Percentiles rank a stretch among this genome's conserved stretches.
phyloP scores from a whole-genome alignment of 306 rosid genomes.

The Coriaria nepalensis region DNA sequence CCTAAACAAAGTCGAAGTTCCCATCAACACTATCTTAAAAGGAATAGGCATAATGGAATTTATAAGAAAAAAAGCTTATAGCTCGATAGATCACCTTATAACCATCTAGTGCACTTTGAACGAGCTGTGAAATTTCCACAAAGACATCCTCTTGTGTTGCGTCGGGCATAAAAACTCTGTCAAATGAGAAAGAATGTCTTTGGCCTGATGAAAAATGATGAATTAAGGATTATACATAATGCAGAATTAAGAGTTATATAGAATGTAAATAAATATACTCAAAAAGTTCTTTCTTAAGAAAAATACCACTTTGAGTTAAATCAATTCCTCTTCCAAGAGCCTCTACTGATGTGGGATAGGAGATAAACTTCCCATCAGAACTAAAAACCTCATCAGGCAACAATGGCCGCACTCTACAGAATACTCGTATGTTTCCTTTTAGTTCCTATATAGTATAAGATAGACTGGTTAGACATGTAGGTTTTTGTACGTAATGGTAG shows the following conservation, averaged over 20 bases:
- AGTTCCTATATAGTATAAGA: slow-evolving; percentile 47
- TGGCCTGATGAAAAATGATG: slow-evolving; percentile 41
- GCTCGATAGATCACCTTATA: slow-evolving; percentile 55
- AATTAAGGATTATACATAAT: neutral
- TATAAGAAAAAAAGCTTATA: neutral
- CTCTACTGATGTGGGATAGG: slow-evolving; percentile 84
- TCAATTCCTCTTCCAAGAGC: slow-evolving; percentile 79
- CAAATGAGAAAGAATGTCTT: slow-evolving; percentile 75
- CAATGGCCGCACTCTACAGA: slow-evolving; percentile 92
- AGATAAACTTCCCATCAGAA: slow-evolving; percentile 47
- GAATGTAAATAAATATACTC: neutral
- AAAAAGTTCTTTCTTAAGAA: slow-evolving; percentile 4
- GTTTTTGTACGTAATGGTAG: slow-evolving; percentile 6
- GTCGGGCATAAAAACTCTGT: slow-evolving; percentile 80
- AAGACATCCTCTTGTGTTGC: slow-evolving; percentile 73
- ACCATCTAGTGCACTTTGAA: slow-evolving; percentile 98
- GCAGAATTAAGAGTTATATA: neutral
- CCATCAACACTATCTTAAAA: neutral
- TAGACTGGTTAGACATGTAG: slow-evolving; percentile 8
- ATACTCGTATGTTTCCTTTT: slow-evolving; percentile 93
- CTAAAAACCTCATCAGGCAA: slow-evolving; percentile 59
- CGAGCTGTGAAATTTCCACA: slow-evolving; percentile 90
- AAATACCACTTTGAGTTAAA: slow-evolving; percentile 53
- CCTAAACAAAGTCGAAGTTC: slow-evolving; percentile 32
- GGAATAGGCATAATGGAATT: no score